phyloP scores from a whole-genome alignment of 176 grass and related monocot genomes.

The Guadua angustifolia region DNA sequence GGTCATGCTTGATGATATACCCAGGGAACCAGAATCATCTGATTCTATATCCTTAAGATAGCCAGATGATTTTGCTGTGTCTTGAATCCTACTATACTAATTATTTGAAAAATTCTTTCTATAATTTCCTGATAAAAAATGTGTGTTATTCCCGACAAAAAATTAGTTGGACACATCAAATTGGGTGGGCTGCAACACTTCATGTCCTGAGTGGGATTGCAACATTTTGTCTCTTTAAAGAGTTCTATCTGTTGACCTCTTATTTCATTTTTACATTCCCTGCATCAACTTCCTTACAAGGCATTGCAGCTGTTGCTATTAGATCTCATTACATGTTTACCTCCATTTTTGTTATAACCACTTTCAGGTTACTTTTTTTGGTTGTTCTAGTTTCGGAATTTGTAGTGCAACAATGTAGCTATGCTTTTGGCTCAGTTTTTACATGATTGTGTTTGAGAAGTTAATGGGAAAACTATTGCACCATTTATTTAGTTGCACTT shows the following conservation, averaged over 20 bases:
- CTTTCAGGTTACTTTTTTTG: conserved; percentile 18
- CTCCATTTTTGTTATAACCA: not conserved
- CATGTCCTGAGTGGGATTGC: not conserved
- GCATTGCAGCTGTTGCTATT: not conserved
- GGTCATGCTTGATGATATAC: not conserved
- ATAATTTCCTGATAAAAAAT: not conserved
- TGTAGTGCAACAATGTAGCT: not conserved
- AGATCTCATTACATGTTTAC: not conserved
- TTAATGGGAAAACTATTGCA: not conserved
- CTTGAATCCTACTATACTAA: not conserved
- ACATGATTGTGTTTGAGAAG: not conserved
- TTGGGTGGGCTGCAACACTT: not conserved
- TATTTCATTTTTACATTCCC: not conserved
- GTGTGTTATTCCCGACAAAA: not conserved
- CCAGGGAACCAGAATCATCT: not conserved
- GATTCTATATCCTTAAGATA: not conserved
- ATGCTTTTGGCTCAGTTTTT: not conserved
- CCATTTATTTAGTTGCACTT: not conserved
- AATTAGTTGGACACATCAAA: not conserved
- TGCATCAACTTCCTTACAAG: not conserved
- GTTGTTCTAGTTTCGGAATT: not conserved
- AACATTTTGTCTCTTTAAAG: not conserved
- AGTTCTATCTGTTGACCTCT: not conserved
- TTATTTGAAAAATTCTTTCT: not conserved
- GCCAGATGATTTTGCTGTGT: not conserved